Evolutionary conservation across 1,284 basidiomycete genomes (phyloP), one percentile per base, ranked within the genome.

Genomic region (Anthracocystis panici-leucophaei): DNA sequence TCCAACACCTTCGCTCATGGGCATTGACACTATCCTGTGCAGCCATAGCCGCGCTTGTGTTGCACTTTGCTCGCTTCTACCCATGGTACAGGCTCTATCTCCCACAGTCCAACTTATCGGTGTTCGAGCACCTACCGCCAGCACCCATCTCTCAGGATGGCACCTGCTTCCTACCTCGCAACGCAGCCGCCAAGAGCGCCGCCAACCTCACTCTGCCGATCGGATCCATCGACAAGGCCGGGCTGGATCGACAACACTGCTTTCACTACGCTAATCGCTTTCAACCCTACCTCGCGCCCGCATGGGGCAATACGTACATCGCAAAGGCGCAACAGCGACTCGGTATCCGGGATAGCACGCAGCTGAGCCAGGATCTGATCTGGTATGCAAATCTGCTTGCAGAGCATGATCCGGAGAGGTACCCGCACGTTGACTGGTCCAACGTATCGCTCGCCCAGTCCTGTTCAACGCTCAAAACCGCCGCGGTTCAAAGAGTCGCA

Each of bases 351-450:
- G 31, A 40, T 10, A 27, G 20, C 8, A 5, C 31, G 6, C 11
- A 12, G 6, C 33, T 67, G 16, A 57, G 53, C 11, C 20, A 33
- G 20, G 58, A 67, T 16, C 49, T 67, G 10, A 33, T 67, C 3
- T 67, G 65, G 65, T 60, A 61, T 27, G 57, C 65, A 9, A 67
- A 67, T 23, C 35, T 67, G 10, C 21, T 67, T 16, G 65, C 65
- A 8, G 65, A 61, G 42, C 20, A 52, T 10, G 53, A 60, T 0
- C 53, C 65, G 1, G 4, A 46, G 2, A 2, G 11, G n/a, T 67
- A 46, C 16, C 53, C 49, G 6, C 25, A 52, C 12, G 5, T 46
- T 8, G 21, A 46, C 5, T 67, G 58, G 58, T 52, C 65, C 10
- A 27, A 67, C n/a, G 9, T 27, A 21, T 29, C 48, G 31, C 21